Evolutionary conservation across 192 early-diverging fungal species (phyloP), one percentile per base, ranked within the genome.

Genomic region (Radiomyces spectabilis): DNA sequence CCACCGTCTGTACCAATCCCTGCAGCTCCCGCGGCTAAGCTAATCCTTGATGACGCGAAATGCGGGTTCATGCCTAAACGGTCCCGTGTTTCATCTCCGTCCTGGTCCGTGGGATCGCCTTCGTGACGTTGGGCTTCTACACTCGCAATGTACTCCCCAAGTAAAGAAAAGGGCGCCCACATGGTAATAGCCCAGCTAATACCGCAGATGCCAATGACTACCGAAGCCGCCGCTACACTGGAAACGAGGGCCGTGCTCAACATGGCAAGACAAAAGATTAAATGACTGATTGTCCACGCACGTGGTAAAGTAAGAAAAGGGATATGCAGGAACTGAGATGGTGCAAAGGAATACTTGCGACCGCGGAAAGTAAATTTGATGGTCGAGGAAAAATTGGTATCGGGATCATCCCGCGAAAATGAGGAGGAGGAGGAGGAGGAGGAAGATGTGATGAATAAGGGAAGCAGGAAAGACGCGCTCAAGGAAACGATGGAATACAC

Each of bases 81-180:
- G n/a, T n/a, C n/a, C n/a, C n/a, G n/a, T n/a, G n/a, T n/a, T n/a
- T n/a, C n/a, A n/a, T n/a, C n/a, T n/a, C n/a, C n/a, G n/a, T n/a
- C n/a, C n/a, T n/a, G n/a, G n/a, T n/a, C n/a, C n/a, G n/a, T n/a
- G n/a, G n/a, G n/a, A n/a, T n/a, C n/a, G n/a, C n/a, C n/a, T n/a
- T n/a, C n/a, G n/a, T n/a, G n/a, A n/a, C n/a, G n/a, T n/a, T n/a
- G n/a, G n/a, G n/a, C n/a, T n/a, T n/a, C n/a, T n/a, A n/a, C n/a
- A n/a, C n/a, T n/a, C 12, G 76, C 59, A 26, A 87, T 69, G 56
- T 77, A 77, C 72, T 91, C 89, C 31, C 92, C 93, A 30, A 98
- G 64, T 16, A 98, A 72, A 0, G 91, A 85, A 63, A 96, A 95
- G 3, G 95, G 95, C 5, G 89, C 84, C 95, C 95, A 98, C 74